A percentile compares a stretch with the other conserved stretches of the same genome.
phyloP scores from a whole-genome alignment of 768 basidiomycete species.

The Suillus cothurnatus region DNA sequence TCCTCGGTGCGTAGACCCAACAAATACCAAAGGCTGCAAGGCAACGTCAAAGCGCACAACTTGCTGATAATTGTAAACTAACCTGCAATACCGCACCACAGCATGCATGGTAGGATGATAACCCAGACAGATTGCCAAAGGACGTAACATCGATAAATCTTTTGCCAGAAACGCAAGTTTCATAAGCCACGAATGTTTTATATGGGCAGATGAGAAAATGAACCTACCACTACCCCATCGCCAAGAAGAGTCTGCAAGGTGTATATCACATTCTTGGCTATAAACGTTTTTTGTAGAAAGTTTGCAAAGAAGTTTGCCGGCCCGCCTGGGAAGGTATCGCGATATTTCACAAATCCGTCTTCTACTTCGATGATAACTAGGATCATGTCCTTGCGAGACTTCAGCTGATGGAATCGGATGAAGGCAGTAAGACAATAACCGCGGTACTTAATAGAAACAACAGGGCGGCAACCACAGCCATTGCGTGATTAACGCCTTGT shows the following conservation, averaged over 20 bases:
- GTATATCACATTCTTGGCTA: conserved; percentile 29
- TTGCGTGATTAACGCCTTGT: conserved; percentile 18
- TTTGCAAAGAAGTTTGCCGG: conserved; percentile 28
- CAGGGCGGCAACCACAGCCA: conserved; percentile 25
- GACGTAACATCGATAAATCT: conserved; percentile 34
- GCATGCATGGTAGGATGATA: conserved; percentile 31
- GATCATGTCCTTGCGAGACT: conserved; percentile 22
- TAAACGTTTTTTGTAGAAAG: conserved; percentile 29
- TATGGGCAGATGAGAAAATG: not conserved
- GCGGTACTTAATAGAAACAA: conserved; percentile 33
- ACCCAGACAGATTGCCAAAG: conserved; percentile 33
- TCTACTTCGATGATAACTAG: conserved; percentile 27
- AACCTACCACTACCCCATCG: conserved; percentile 30
- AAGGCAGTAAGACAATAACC: conserved; percentile 16
- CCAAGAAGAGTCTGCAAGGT: conserved; percentile 33
- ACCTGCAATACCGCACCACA: conserved; percentile 32
- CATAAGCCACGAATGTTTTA: not conserved
- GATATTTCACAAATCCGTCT: conserved; percentile 28
- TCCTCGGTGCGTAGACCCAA: conserved; percentile 14
- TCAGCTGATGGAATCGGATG: not conserved
- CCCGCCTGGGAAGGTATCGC: conserved; percentile 20
- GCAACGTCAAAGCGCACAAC: not conserved
- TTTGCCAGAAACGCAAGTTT: not conserved
- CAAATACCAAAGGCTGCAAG: conserved; percentile 20
- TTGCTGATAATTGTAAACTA: not conserved